Conservation (phyloP, 305 asterid species). For the Rubia tinctorum region DNA sequence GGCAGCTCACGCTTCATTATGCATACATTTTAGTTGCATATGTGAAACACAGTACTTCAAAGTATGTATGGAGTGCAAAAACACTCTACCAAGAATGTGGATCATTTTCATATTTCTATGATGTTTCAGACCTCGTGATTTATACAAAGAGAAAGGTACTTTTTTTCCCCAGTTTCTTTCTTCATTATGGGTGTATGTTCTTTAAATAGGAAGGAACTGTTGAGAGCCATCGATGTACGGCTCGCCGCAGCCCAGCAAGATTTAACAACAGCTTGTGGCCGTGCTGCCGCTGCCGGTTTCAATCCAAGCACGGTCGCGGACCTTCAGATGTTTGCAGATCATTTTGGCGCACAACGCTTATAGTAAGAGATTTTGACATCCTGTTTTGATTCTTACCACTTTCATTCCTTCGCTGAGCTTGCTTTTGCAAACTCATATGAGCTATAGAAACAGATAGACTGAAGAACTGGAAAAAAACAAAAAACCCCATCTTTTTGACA, state of each 20-base stretch:
- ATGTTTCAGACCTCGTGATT: not conserved
- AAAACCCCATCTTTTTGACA: not conserved
- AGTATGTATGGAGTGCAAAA: not conserved
- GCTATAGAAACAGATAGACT: not conserved
- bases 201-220: conserved; percentile 71
- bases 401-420: not conserved
- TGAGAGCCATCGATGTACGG: conserved; percentile 89
- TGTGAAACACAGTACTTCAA: not conserved
- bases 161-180: not conserved
- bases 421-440: not conserved
- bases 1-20: not conserved
- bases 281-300: conserved; percentile 88
- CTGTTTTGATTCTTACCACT: not conserved
- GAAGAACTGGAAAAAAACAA: not conserved
- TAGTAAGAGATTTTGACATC: conserved; percentile 45
- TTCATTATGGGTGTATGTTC: not conserved
- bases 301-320: conserved; percentile 58
- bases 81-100: not conserved
- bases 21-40: not conserved
- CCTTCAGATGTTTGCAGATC: conserved; percentile 83
- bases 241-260: conserved; percentile 79
- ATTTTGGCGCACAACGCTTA: conserved; percentile 68
- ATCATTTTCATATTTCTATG: not conserved
- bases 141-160: not conserved
- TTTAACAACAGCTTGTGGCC: conserved; percentile 57